Evolutionary conservation across 2,329 filamentous ascomycete genomes (phyloP), one percentile per base, ranked within the genome.

Genomic region (Ilyonectria robusta): DNA sequence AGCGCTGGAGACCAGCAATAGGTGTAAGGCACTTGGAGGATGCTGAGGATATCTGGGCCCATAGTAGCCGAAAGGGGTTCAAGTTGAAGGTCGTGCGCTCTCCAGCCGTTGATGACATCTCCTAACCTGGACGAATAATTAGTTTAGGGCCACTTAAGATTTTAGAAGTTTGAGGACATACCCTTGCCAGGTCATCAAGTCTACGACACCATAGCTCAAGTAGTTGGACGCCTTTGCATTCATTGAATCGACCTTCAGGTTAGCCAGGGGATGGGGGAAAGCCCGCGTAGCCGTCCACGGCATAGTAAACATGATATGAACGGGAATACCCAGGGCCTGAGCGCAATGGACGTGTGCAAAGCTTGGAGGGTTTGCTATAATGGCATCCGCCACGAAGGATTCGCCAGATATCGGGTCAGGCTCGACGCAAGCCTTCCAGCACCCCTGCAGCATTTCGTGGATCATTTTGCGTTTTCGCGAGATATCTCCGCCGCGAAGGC

Each of bases 1-100:
- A 95, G 81, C 1, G 91, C 87, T 0, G 92, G 91, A 0, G 92
- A 94, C 94, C 94, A 97, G 80, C 94, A 95, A 77, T 97, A 98
- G 0, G 94, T 97, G 70, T 93, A 93, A 0, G 94, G 94, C 17
- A 97, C 87, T 50, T 87, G 88, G 33, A 97, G 82, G 26, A 37
- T 37, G 10, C 94, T 4, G 6, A 44, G 6, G 1, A 60, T 29
- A 6, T n/a, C 23, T 3, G 58, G 58, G 4, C 15, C 56, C 21
- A 37, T 29, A 2, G 10, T 44, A 1, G 33, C 19, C 8, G 29
- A 8, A 9, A 60, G 19, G 1, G 47, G 46, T 6, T 60, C 58
- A 3, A 60, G 86, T 26, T 26, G 26, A 26, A 26, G 26, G 26
- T 26, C 26, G 6, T 26, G 26, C 26, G 6, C 26, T 26, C 26